These are phyloP conservation scores for Nepenthes mirabilis DNA, from an alignment of 148 eudicot species.

Conservation along the genomic window DNA sequence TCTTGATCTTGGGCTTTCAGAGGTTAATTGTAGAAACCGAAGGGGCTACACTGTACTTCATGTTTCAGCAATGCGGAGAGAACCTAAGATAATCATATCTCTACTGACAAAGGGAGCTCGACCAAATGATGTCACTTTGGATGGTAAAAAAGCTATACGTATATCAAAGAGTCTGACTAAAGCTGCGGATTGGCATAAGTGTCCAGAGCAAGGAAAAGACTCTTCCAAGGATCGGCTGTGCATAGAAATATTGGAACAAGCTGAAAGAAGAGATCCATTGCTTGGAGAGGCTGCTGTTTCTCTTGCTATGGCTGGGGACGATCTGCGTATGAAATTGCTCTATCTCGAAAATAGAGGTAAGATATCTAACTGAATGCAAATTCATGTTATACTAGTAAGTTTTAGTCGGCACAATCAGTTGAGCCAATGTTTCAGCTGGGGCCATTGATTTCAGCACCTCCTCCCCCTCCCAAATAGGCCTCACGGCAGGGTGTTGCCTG, in stretches of 20 bases:
- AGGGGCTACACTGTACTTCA: constrained; percentile 76
- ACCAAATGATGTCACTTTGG: constrained; percentile 55
- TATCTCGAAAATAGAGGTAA: constrained; percentile 93
- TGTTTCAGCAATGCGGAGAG: constrained; percentile 85
- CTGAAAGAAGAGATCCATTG: constrained; percentile 68
- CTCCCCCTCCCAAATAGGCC: too few relatives aligned
- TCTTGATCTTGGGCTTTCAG: constrained; percentile 72
- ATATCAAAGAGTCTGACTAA: constrained; percentile 74
- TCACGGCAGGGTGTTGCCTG: too few relatives aligned
- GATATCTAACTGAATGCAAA: not conserved
- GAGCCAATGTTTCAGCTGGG: too few relatives aligned
- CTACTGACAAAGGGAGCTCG: constrained; percentile 88
- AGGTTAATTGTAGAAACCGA: constrained; percentile 47
- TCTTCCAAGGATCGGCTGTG: constrained; percentile 74
- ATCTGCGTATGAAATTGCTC: constrained; percentile 53
- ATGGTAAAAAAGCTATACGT: constrained; percentile 75
- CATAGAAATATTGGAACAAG: constrained; percentile 86
- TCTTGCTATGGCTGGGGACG: constrained; percentile 77
- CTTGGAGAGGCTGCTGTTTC: constrained; percentile 72
- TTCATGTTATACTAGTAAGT: not conserved
- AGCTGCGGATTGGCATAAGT: constrained; percentile 32
- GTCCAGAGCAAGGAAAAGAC: constrained; percentile 51
- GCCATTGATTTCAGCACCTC: too few relatives aligned
- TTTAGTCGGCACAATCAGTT: too few relatives aligned
- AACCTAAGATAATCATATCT: constrained; percentile 79